Conservation (phyloP, 1,139 yeast species). For the Geotrichum klebahnii region DNA sequence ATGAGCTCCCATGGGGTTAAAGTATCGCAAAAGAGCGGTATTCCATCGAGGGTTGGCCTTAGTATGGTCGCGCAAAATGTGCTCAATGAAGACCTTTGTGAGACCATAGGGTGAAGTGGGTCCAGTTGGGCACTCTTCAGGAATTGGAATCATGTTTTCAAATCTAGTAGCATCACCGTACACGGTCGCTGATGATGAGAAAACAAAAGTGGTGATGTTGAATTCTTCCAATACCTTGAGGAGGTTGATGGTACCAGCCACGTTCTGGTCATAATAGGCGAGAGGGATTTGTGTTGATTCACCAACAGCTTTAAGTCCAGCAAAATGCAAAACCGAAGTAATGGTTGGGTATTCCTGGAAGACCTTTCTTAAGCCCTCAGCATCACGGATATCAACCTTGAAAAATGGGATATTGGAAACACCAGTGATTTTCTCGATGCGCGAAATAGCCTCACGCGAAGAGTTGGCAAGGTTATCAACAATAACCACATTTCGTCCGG, state of each 20-base stretch:
- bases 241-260: constrained; percentile 60
- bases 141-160: constrained; percentile 71
- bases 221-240: constrained; percentile 50
- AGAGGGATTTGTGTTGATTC: constrained; percentile 74
- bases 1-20: constrained; percentile 83
- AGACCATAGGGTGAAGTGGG: constrained; percentile 77
- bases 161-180: constrained; percentile 79
- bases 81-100: constrained; percentile 65
- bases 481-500: constrained; percentile 65
- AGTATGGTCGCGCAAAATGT: constrained; percentile 56
- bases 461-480: constrained; percentile 70
- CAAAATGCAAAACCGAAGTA: constrained; percentile 69
- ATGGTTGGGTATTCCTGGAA: constrained; percentile 50
- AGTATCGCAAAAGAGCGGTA: constrained; percentile 67
- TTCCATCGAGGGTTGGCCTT: constrained; percentile 51
- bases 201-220: constrained; percentile 58
- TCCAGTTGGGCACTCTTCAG: constrained; percentile 71
- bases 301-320: constrained; percentile 84
- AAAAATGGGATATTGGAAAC: constrained; percentile 51
- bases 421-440: constrained; percentile 57
- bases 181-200: constrained; percentile 78
- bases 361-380: constrained; percentile 47
- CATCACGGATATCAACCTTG: constrained; percentile 57
- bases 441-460: constrained; percentile 60
- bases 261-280: constrained; percentile 65